These are phyloP conservation scores for Penicillium maclennaniae DNA, from an alignment of 495 filamentous ascomycete genomes.

Conservation along the genomic window DNA sequence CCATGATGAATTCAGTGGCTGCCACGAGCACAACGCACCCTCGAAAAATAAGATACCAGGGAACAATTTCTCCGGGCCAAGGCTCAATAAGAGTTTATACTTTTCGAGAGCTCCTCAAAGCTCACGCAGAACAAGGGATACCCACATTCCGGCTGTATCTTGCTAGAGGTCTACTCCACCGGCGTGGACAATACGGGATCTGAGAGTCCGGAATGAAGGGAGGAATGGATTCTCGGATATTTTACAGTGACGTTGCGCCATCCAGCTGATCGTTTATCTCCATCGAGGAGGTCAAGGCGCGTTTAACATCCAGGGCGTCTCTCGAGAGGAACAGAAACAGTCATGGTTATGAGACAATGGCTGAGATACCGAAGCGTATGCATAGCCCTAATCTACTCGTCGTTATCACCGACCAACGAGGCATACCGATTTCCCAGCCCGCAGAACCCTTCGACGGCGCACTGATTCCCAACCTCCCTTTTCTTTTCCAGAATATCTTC, in stretches of 20 bases:
- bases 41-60: not conserved
- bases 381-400: slow-evolving; percentile 5
- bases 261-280: not conserved
- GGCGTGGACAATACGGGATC: slow-evolving; percentile 12
- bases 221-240: slow-evolving; percentile 15
- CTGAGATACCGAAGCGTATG: not conserved
- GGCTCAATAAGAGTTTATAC: slow-evolving; percentile 9
- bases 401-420: slow-evolving; percentile 17
- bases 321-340: not conserved
- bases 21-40: not conserved
- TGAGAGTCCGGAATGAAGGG: slow-evolving; percentile 24
- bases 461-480: slow-evolving; percentile 21
- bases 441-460: slow-evolving; percentile 24
- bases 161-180: not conserved
- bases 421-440: slow-evolving; percentile 36
- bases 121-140: slow-evolving; percentile 21
- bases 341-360: not conserved
- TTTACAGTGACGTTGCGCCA: not conserved
- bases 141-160: slow-evolving; percentile 19
- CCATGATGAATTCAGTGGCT: slow-evolving; percentile 6
- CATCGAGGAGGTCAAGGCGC: not conserved
- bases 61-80: not conserved
- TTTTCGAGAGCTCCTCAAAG: slow-evolving; percentile 2
- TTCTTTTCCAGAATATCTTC: slow-evolving; percentile 43
- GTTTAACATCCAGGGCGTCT: not conserved